Percentiles rank a stretch among this genome's conserved stretches.
These are phyloP conservation scores for Medicago truncatula DNA, from an alignment of 306 rosid species.

Conservation along the genomic window DNA sequence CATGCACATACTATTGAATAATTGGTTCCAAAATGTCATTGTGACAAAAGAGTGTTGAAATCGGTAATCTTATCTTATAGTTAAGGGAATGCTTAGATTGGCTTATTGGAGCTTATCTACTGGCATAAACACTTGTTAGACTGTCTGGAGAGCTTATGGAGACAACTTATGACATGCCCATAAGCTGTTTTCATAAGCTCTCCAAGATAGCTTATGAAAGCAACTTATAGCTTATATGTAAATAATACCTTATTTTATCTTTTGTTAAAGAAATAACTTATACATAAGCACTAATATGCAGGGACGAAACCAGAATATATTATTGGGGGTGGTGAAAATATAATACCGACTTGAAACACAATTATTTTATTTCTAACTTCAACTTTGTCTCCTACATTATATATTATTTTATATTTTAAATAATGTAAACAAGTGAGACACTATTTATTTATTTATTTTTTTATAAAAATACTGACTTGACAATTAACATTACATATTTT, in stretches of 20 bases:
- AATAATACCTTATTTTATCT: background rate
- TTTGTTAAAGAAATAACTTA: background rate
- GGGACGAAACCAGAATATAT: too few relatives aligned
- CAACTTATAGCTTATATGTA: background rate
- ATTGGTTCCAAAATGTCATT: conserved; percentile 9
- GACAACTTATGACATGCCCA: background rate
- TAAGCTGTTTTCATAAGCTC: background rate
- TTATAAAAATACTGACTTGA: too few relatives aligned
- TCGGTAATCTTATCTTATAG: conserved; percentile 12
- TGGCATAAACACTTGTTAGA: background rate
- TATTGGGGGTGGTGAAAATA: too few relatives aligned
- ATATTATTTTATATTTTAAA: too few relatives aligned
- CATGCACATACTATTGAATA: conserved; percentile 1
- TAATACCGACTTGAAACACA: too few relatives aligned
- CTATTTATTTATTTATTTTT: too few relatives aligned
- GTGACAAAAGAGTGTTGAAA: background rate
- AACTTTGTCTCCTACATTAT: too few relatives aligned
- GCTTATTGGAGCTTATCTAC: background rate
- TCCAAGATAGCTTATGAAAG: background rate
- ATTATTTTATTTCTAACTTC: too few relatives aligned
- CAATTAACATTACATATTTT: too few relatives aligned
- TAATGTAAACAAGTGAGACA: too few relatives aligned
- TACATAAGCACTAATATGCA: background rate
- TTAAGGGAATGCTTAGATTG: background rate
- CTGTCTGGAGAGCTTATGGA: background rate